Conservation (phyloP, 441 rosid genomes). For the Gossypium lobatum region DNA sequence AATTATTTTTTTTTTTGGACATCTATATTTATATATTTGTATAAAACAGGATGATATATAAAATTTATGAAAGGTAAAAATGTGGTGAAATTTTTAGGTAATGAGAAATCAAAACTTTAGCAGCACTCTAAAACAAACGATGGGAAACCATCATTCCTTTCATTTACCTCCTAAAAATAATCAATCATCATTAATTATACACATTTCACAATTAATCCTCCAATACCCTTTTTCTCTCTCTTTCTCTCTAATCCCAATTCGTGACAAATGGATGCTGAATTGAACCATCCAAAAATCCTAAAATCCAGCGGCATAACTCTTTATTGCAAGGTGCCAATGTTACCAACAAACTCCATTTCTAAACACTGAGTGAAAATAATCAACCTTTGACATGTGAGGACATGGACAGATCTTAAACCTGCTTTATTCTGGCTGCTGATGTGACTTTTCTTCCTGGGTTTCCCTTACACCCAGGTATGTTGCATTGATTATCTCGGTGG, state of each 20-base stretch:
- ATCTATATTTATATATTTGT: no score
- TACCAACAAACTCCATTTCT: neutral
- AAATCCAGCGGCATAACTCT: neutral
- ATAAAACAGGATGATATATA: no score
- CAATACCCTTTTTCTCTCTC: neutral
- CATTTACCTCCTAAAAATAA: neutral
- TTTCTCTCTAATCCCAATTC: neutral
- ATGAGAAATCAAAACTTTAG: neutral
- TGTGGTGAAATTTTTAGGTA: neutral
- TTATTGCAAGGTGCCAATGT: neutral
- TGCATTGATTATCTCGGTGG: neutral
- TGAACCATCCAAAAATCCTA: constrained; percentile 7
- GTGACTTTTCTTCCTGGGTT: neutral
- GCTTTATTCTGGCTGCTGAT: neutral
- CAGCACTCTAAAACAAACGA: neutral
- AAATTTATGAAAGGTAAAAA: neutral
- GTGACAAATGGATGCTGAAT: neutral
- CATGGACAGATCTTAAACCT: constrained; percentile 1
- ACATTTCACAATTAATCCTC: neutral
- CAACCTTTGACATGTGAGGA: neutral
- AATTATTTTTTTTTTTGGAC: no score
- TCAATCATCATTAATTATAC: neutral
- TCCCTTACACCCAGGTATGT: neutral
- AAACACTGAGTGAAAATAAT: neutral
- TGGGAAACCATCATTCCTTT: neutral